phyloP scores from a whole-genome alignment of 176 grass and related monocot species.

The Pontederia paniculata region DNA sequence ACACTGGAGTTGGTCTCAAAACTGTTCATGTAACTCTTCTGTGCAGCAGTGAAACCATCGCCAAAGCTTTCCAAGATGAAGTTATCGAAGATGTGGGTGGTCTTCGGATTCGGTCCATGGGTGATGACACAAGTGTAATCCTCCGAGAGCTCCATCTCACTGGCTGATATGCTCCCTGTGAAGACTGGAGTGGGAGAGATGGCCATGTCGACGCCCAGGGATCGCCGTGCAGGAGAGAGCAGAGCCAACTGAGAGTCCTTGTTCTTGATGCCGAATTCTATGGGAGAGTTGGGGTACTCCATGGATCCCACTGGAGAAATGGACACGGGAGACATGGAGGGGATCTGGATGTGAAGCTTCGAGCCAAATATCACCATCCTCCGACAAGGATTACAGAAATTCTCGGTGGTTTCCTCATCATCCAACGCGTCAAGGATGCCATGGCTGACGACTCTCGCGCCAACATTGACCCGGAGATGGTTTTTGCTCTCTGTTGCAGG shows the following conservation, averaged over 20 bases:
- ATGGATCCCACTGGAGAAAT: not conserved
- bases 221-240: not conserved
- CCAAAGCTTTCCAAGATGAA: slow-evolving; percentile 29
- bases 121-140: slow-evolving; percentile 68
- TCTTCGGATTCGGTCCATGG: slow-evolving; percentile 43
- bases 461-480: not conserved
- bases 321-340: not conserved
- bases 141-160: slow-evolving; percentile 54
- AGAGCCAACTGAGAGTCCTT: slow-evolving; percentile 18
- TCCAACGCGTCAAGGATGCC: slow-evolving; percentile 46
- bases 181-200: not conserved
- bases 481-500: slow-evolving; percentile 1
- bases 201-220: not conserved
- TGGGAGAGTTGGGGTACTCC: slow-evolving; percentile 9
- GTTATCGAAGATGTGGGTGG: slow-evolving; percentile 58
- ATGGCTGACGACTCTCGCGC: slow-evolving; percentile 13
- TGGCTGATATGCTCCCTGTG: slow-evolving; percentile 16
- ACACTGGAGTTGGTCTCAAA: not conserved
- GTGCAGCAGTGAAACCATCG: slow-evolving; percentile 10
- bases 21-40: slow-evolving; percentile 10
- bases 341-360: slow-evolving; percentile 30
- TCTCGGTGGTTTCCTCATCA: slow-evolving; percentile 12
- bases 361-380: slow-evolving; percentile 28
- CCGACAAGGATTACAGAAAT: not conserved
- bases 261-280: slow-evolving; percentile 30